Evolutionary conservation across 495 filamentous ascomycete genomes (phyloP).

Genomic region (Aspergillus panamensis): DNA sequence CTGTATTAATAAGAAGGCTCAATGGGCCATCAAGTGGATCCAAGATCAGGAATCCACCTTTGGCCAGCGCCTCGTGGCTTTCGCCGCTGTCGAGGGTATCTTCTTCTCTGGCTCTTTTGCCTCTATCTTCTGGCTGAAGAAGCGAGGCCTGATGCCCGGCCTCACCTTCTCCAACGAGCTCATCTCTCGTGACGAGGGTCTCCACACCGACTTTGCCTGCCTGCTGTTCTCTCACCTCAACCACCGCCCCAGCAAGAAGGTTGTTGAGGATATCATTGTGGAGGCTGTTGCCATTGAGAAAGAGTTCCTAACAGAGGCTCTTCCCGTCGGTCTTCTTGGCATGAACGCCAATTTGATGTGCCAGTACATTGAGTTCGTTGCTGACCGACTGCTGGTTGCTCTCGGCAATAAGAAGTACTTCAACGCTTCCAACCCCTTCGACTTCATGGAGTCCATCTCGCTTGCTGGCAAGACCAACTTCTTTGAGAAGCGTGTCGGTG

Average conservation of each 20-base stretch:
- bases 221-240: conserved; percentile 93
- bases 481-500: conserved; percentile 99
- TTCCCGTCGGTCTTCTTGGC: conserved; percentile 86
- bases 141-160: conserved; percentile 97
- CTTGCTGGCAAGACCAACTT: conserved; percentile 99
- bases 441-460: conserved; percentile 99
- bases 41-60: conserved; percentile 88
- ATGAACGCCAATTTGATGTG: conserved; percentile 98
- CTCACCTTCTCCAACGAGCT: conserved; percentile 99
- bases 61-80: conserved; percentile 91
- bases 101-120: conserved; percentile 99
- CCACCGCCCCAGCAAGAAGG: conserved; percentile 76
- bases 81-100: conserved; percentile 97
- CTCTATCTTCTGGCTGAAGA: conserved; percentile 99
- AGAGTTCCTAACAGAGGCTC: conserved; percentile 95
- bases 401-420: conserved; percentile 94
- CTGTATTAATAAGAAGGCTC: conserved; percentile 94
- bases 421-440: conserved; percentile 90
- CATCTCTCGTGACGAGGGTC: conserved; percentile 98
- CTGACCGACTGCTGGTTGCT: conserved; percentile 86
- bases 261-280: conserved; percentile 81
- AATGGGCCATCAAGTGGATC: conserved; percentile 97
- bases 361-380: conserved; percentile 99
- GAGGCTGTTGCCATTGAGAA: conserved; percentile 95
- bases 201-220: conserved; percentile 99